Conservation (phyloP, 352 stramenopile genomes). For the Pythium sukuiense region DNA sequence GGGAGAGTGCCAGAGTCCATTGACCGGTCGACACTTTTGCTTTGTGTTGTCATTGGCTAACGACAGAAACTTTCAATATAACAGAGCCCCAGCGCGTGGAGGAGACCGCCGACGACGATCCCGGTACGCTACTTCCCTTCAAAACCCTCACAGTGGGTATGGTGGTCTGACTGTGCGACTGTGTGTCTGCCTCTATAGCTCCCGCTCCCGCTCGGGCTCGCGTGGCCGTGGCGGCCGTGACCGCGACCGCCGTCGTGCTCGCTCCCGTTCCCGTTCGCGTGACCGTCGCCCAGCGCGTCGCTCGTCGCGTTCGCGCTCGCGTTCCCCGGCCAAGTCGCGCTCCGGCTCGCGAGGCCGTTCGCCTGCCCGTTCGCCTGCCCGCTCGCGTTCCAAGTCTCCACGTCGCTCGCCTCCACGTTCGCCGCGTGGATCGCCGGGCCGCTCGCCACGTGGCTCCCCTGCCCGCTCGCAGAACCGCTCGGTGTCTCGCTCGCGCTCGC, state of each 20-base stretch:
- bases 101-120: conserved; percentile 16
- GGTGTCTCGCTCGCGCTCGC: conserved; percentile 41
- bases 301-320: conserved; percentile 33
- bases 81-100: conserved; percentile 12
- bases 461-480: conserved; percentile 39
- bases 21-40: background rate
- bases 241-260: conserved; percentile 17
- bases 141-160: background rate
- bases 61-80: background rate
- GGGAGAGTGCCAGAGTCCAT: conserved; percentile 6
- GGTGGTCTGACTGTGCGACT: background rate
- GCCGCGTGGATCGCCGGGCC: conserved; percentile 30
- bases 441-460: conserved; percentile 39
- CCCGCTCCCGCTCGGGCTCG: conserved; percentile 51
- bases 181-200: conserved; percentile 19
- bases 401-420: conserved; percentile 1
- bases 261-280: conserved; percentile 49
- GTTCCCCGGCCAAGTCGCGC: conserved; percentile 43
- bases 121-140: conserved; percentile 10
- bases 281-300: conserved; percentile 29
- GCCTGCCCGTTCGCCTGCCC: conserved; percentile 5
- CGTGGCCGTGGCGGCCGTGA: conserved; percentile 24
- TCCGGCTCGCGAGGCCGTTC: conserved; percentile 42
- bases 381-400: background rate
- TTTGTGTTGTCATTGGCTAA: background rate